Conservation (phyloP, 225 moss, liverwort and hornwort genomes). For the Neckera pumila region DNA sequence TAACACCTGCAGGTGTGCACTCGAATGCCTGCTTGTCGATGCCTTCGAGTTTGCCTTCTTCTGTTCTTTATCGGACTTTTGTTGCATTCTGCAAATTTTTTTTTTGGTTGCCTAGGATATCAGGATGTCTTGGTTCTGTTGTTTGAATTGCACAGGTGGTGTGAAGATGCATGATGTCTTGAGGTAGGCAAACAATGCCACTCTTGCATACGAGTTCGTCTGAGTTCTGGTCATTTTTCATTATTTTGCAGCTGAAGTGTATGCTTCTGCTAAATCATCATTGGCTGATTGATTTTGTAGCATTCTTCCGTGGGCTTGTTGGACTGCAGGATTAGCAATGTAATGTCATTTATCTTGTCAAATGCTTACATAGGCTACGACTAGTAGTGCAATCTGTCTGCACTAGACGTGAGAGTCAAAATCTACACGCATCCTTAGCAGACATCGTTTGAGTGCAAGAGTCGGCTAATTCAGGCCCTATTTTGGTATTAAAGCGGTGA, state of each 20-base stretch:
- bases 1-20: conserved; percentile 7
- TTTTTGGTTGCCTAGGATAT: not conserved
- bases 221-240: not conserved
- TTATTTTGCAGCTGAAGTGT: not conserved
- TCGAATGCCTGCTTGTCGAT: not conserved
- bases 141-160: conserved; percentile 58
- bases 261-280: not conserved
- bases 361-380: conserved; percentile 16
- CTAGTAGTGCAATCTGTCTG: conserved; percentile 26
- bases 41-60: not conserved
- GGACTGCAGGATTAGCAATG: conserved; percentile 32
- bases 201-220: conserved; percentile 2
- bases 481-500: conserved; percentile 14
- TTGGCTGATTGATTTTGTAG: conserved; percentile 24
- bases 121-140: conserved; percentile 28
- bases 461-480: conserved; percentile 4
- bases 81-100: not conserved
- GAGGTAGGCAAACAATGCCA: conserved; percentile 59
- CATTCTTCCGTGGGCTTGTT: conserved; percentile 28
- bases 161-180: conserved; percentile 43
- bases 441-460: conserved; percentile 15
- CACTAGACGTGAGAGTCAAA: conserved; percentile 17
- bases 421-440: conserved; percentile 16
- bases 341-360: conserved; percentile 23
- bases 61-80: not conserved